These are phyloP conservation scores for Chrysosporium queenslandicum DNA, from an alignment of 2,329 filamentous ascomycete genomes.

Conservation along the genomic window DNA sequence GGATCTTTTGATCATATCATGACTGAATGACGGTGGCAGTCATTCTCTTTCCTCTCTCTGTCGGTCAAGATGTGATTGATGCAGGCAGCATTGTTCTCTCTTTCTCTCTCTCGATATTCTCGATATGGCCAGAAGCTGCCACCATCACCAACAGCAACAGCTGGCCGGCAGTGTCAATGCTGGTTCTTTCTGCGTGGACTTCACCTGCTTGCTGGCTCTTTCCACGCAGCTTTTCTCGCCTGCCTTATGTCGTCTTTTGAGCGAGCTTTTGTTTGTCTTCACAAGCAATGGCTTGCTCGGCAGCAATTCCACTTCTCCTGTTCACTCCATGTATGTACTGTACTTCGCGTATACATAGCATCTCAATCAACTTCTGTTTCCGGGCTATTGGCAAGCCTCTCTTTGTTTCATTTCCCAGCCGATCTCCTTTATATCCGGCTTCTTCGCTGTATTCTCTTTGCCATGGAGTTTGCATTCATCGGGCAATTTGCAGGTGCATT, in stretches of 20 bases:
- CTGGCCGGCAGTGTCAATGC: neutral
- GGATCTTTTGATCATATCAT: too few relatives aligned
- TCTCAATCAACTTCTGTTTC: neutral
- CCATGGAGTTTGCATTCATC: neutral
- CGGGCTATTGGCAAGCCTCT: neutral
- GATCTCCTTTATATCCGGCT: neutral
- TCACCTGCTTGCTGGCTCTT: neutral
- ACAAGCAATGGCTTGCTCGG: too few relatives aligned
- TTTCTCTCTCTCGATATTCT: too few relatives aligned
- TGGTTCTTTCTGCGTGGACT: neutral
- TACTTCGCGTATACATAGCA: neutral
- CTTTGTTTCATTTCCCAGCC: neutral
- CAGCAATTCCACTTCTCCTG: neutral
- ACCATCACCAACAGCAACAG: neutral
- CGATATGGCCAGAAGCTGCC: too few relatives aligned
- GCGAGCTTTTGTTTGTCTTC: neutral
- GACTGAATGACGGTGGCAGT: too few relatives aligned
- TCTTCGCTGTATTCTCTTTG: neutral
- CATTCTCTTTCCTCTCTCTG: too few relatives aligned
- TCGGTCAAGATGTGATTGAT: too few relatives aligned
- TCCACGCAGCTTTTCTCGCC: neutral
- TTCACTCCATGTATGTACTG: neutral
- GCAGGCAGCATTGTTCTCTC: too few relatives aligned
- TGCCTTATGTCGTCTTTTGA: neutral
- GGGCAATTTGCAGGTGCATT: neutral